These are phyloP conservation scores for Fonsecaea pedrosoi DNA, from an alignment of 2,329 filamentous ascomycete species.

Conservation along the genomic window DNA sequence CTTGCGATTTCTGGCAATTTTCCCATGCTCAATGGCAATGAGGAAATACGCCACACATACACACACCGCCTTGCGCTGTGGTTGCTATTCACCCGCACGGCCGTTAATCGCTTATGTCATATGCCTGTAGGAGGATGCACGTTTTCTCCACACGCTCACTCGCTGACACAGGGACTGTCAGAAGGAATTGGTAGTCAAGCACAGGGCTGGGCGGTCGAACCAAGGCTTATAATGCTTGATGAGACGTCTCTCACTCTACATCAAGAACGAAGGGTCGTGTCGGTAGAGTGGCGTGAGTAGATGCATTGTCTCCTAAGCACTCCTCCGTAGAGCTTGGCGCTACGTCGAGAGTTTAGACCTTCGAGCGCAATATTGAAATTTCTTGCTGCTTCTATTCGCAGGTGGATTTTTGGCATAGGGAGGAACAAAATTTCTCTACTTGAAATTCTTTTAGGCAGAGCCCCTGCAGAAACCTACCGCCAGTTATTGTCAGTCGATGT, in stretches of 20 bases:
- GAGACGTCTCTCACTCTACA: not conserved
- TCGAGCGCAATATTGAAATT: not conserved
- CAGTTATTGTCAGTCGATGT: not conserved
- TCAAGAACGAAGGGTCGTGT: too few relatives aligned
- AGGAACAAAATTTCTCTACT: not conserved
- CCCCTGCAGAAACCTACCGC: not conserved
- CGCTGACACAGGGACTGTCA: not conserved
- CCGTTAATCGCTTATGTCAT: not conserved
- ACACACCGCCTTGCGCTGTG: not conserved
- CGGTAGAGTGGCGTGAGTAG: too few relatives aligned
- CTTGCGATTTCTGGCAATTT: not conserved
- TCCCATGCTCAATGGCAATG: not conserved
- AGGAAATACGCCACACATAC: not conserved
- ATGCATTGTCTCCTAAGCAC: not conserved
- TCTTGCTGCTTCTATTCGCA: slow-evolving; percentile 2
- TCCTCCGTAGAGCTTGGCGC: not conserved
- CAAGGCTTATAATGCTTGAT: not conserved
- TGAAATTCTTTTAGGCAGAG: not conserved
- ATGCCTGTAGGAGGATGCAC: not conserved
- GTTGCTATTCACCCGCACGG: not conserved
- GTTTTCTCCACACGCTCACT: not conserved
- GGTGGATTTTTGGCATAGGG: not conserved
- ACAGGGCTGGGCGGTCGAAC: not conserved
- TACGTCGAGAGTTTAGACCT: not conserved
- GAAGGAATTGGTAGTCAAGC: not conserved